These are phyloP conservation scores for Melanopsichium pennsylvanicum DNA, from an alignment of 1,284 basidiomycete species.

Conservation along the genomic window DNA sequence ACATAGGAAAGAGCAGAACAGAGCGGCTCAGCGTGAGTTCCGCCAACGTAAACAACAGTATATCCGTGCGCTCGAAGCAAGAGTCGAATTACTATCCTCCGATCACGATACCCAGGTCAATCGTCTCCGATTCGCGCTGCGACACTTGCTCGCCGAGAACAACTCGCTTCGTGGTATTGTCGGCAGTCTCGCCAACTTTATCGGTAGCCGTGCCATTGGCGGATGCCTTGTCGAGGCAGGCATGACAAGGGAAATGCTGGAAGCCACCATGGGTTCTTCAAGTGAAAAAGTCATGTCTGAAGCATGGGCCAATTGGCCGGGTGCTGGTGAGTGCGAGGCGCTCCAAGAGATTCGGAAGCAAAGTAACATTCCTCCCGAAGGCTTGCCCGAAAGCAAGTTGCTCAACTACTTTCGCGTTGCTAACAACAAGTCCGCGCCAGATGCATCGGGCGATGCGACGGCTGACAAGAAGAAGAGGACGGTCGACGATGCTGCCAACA, in stretches of 20 bases:
- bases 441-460: background rate
- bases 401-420: constrained; percentile 18
- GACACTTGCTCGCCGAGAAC: constrained; percentile 56
- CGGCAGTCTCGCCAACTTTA: constrained; percentile 48
- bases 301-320: constrained; percentile 56
- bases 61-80: constrained; percentile 57
- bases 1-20: constrained; percentile 58
- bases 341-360: constrained; percentile 53
- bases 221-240: constrained; percentile 48
- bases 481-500: constrained; percentile 9
- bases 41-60: constrained; percentile 61
- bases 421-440: background rate
- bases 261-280: constrained; percentile 36
- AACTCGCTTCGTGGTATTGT: constrained; percentile 53
- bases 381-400: constrained; percentile 54
- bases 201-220: constrained; percentile 49
- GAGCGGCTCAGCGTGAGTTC: constrained; percentile 60
- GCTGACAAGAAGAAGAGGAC: constrained; percentile 31
- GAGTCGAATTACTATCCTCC: constrained; percentile 58
- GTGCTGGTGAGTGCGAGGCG: constrained; percentile 51
- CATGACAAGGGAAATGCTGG: constrained; percentile 42
- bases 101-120: constrained; percentile 61
- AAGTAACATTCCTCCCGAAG: constrained; percentile 55
- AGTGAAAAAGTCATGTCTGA: constrained; percentile 58
- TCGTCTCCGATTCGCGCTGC: constrained; percentile 49